Evolutionary conservation across 352 stramenopile species (phyloP), one percentile per base, ranked within the genome.

Genomic region (Globisporangium nunn): DNA sequence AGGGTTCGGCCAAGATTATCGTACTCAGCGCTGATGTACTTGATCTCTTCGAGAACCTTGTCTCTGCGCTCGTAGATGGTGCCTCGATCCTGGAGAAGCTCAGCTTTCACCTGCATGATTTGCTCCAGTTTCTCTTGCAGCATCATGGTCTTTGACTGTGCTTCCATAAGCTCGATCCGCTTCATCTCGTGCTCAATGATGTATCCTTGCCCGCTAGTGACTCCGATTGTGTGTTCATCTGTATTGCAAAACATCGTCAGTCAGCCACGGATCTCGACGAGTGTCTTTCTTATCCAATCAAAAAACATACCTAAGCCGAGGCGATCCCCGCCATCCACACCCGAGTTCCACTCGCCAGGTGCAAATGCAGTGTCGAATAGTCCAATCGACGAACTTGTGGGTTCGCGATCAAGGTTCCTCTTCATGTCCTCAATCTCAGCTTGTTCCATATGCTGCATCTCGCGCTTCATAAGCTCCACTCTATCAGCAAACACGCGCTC

Each of bases 341-440:
- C 65, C 6, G 76, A 89, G 39, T 80, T 60, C 72, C 75, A 92
- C 59, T 88, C 74, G 3, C 80, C 82, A 10, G 69, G 62, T 0
- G 66, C 66, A 41, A 74, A 71, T 0, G 67, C 43, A 0, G 76
- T 87, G 4, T 73, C 73, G 45, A 85, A 92, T 2, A 92, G 61
- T 0, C 82, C 82, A 2, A 86, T 51, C 0, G 66, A 75, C 2
- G 78, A 76, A 2, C n/a, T 10, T 12, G 17, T 29, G 17, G n/a
- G 6, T 1, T 29, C 6, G 11, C 67, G 58, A 8, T 82, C 56
- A 12, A 72, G 58, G 0, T 53, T 52, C 6, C 31, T 0, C 56
- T 46, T 1, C 33, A 48, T 0, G 62, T 52, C 67, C 0, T 58
- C 52, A 2, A 12, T 64, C 48, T 88, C 68, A 43, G 67, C 56